A percentile compares a stretch with the other conserved stretches of the same genome.
Conservation (phyloP, 2,329 filamentous ascomycete genomes). For the Aaosphaeria arxii region DNA sequence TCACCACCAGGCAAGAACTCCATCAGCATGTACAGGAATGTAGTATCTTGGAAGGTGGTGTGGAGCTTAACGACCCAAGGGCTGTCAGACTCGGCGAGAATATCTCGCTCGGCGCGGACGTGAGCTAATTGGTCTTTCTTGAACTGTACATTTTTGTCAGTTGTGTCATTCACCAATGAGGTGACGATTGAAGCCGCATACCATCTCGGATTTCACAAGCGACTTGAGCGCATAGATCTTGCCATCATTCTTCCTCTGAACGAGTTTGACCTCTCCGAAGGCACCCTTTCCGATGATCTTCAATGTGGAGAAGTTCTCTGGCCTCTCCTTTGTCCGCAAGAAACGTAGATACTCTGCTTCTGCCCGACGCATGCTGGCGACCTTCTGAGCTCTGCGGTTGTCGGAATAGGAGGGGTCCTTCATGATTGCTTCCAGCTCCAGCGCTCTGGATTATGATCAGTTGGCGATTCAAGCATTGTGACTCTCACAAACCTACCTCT, state of each 20-base stretch:
- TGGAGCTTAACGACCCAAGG: conserved; percentile 98
- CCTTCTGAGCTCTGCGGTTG: conserved; percentile 77
- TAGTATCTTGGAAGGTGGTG: conserved; percentile 94
- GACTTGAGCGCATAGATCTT: conserved; percentile 99
- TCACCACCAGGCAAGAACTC: conserved; percentile 98
- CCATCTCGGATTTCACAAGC: conserved; percentile 96
- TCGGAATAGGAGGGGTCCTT: conserved; percentile 72
- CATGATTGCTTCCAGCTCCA: conserved; percentile 85
- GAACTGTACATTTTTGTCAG: conserved; percentile 54
- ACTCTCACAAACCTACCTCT: conserved; percentile 61
- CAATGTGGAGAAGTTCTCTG: conserved; percentile 91
- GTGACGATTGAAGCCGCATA: conserved; percentile 17
- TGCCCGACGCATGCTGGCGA: conserved; percentile 78
- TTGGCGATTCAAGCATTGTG: conserved; percentile 10
- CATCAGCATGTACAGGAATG: conserved; percentile 99
- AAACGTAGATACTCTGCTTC: conserved; percentile 94
- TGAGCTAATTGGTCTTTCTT: conserved; percentile 98
- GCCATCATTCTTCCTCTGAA: conserved; percentile 92
- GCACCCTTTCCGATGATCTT: conserved; percentile 99
- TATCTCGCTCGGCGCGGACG: conserved; percentile 95
- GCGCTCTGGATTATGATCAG: conserved; percentile 61
- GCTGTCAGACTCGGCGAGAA: conserved; percentile 97
- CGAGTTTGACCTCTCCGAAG: conserved; percentile 96
- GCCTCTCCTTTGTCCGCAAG: conserved; percentile 86
- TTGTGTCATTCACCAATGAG: background rate